Conservation (phyloP, 192 early-diverging fungal genomes). For the Podila clonocystis region DNA sequence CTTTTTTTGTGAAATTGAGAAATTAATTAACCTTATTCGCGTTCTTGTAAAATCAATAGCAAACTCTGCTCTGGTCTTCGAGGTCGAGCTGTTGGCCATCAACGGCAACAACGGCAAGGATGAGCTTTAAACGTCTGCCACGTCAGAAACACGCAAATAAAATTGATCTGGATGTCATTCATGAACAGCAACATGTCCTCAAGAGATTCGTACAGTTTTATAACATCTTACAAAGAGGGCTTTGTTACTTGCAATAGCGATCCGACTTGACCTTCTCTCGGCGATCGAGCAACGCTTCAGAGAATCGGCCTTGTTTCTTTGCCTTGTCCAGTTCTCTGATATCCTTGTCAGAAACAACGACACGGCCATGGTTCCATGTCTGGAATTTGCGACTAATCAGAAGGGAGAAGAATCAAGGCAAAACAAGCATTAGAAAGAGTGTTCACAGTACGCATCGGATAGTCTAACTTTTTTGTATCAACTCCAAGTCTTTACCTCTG, state of each 20-base stretch:
- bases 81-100: slow-evolving; percentile 78
- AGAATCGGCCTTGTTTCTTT: slow-evolving; percentile 73
- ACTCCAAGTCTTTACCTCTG: slow-evolving; percentile 59
- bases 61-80: slow-evolving; percentile 79
- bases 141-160: no score
- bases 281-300: slow-evolving; percentile 82
- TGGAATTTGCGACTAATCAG: slow-evolving; percentile 75
- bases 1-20: not conserved
- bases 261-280: slow-evolving; percentile 85
- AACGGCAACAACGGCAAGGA: slow-evolving; percentile 21
- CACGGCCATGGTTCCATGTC: slow-evolving; percentile 74
- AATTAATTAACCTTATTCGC: not conserved
- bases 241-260: slow-evolving; percentile 79
- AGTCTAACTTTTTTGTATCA: no score
- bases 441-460: not conserved
- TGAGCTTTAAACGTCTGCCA: slow-evolving; percentile 19
- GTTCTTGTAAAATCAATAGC: not conserved
- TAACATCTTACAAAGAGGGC: not conserved
- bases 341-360: slow-evolving; percentile 65
- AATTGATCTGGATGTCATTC: no score
- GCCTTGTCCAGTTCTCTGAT: slow-evolving; percentile 68
- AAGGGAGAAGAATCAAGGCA: not conserved
- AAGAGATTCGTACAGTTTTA: not conserved
- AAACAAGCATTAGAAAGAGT: not conserved
- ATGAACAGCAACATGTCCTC: not conserved